These are phyloP conservation scores for Xerocomus brunneocitrinus DNA, from an alignment of 768 basidiomycete genomes.

Conservation along the genomic window DNA sequence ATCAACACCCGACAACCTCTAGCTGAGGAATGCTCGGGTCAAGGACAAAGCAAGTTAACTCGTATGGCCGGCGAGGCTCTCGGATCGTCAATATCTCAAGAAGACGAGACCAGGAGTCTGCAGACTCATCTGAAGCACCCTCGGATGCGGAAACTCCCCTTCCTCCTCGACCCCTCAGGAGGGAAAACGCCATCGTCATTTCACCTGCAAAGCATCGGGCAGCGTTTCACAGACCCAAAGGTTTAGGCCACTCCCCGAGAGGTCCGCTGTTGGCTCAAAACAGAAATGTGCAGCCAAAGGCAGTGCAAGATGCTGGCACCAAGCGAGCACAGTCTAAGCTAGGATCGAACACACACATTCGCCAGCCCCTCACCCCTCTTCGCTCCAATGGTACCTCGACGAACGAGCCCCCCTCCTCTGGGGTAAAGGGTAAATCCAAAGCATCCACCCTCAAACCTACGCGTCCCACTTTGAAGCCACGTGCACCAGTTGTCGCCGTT, in stretches of 20 bases:
- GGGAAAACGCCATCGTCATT: constrained; percentile 22
- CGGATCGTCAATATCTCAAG: constrained; percentile 52
- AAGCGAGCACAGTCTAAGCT: constrained; percentile 14
- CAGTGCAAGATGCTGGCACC: constrained; percentile 4
- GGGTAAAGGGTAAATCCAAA: constrained; percentile 22
- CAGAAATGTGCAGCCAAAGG: constrained; percentile 24
- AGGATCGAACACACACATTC: constrained; percentile 19
- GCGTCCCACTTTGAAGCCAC: constrained; percentile 33
- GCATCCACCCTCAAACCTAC: constrained; percentile 9
- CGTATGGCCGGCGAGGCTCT: constrained; percentile 60
- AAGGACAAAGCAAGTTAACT: constrained; percentile 60
- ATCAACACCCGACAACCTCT: background rate
- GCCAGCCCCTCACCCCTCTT: constrained; percentile 40
- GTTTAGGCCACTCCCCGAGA: constrained; percentile 15
- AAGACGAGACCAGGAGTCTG: constrained; percentile 24
- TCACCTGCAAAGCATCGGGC: constrained; percentile 19
- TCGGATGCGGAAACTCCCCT: constrained; percentile 36
- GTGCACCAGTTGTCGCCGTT: constrained; percentile 51
- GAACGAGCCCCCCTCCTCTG: constrained; percentile 24
- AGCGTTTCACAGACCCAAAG: constrained; percentile 11
- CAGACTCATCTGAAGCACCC: constrained; percentile 28
- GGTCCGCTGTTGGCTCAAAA: constrained; percentile 21
- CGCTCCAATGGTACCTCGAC: constrained; percentile 39
- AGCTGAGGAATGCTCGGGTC: constrained; percentile 40
- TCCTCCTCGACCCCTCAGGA: constrained; percentile 7